A percentile compares a stretch with the other conserved stretches of the same genome.
These are phyloP conservation scores for Rhizopus microsporus DNA, from an alignment of 371 early-diverging fungal genomes.

Conservation along the genomic window DNA sequence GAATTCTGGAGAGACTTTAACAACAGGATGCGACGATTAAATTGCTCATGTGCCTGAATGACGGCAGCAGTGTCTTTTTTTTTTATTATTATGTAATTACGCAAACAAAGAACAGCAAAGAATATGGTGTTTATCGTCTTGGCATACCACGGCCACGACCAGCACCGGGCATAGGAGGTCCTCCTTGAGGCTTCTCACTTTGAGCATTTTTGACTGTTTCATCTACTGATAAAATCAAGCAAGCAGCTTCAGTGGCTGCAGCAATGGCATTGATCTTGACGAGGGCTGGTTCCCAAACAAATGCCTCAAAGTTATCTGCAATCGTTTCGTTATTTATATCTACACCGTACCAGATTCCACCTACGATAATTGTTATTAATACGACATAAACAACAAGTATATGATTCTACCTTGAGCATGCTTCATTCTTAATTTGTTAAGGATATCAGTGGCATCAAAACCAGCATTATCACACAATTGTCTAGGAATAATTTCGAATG, in stretches of 20 bases:
- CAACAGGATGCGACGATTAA: no score
- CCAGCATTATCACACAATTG: conserved; percentile 99
- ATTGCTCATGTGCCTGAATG: no score
- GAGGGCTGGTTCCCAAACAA: conserved; percentile 99
- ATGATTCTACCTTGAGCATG: conserved; percentile 77
- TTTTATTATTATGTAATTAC: no score
- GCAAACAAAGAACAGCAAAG: no score
- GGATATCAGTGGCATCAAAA: conserved; percentile 98
- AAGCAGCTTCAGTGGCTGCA: conserved; percentile 97
- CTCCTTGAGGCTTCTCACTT: conserved; percentile 64
- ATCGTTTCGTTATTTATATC: conserved; percentile 92
- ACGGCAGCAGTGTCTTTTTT: no score
- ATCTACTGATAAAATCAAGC: conserved; percentile 93
- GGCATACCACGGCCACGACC: conserved; percentile 68
- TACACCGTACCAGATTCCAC: conserved; percentile 90
- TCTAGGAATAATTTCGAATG: conserved; percentile 98
- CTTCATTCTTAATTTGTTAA: conserved; percentile 96
- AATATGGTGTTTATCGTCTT: conserved; percentile 43
- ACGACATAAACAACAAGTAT: not conserved
- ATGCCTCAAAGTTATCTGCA: conserved; percentile 90
- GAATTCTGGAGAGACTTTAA: no score
- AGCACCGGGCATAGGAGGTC: conserved; percentile 48
- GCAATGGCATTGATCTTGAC: conserved; percentile 98
- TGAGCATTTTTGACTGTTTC: conserved; percentile 89
- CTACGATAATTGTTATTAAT: conserved; percentile 23